Evolutionary conservation across 371 early-diverging fungal species (phyloP), one percentile per base, ranked within the genome.

Genomic region (Funneliformis caledonium): DNA sequence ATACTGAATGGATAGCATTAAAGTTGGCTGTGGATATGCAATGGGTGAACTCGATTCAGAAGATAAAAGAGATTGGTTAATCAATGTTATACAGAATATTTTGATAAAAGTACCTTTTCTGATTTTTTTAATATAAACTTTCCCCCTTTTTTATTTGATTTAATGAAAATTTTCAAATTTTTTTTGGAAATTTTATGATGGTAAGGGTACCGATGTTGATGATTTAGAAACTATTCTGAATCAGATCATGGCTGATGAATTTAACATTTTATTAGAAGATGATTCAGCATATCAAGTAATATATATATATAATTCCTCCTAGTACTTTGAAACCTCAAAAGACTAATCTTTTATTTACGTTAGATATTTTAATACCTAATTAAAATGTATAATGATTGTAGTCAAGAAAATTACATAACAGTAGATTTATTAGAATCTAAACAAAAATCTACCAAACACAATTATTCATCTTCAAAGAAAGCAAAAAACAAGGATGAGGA

Each of bases 31-130:
- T 95, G 2, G 91, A 93, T 62, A 91, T 92, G 76, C 92, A 91
- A 56, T 95, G 94, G 94, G 95, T 80, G 95, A 94, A 61, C 88
- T 86, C 47, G 91, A 93, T 43, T 92, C 93, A 7, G 85, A 75
- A 10, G 93, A 88, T n/a, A 95, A 95, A 85, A 87, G 92, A 72
- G 92, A 91, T n/a, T 92, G 93, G 92, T 87, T 95, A 83, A 87
- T 93, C 9, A 91, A 91, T 77, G 87, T 89, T 42, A 83, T 95
- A 89, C 92, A 43, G 92, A 92, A 64, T 87, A 91, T 76, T 94
- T 94, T 85, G 89, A 88, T 80, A 86, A 88, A 81, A 83, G 93
- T 92, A 90, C 85, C 83, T 76, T 12, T 11, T 31, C 5, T 10
- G 6, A 26, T 42, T 42, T 33, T n/a, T n/a, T 52, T 22, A 43